These are phyloP conservation scores for Arthroderma sp. DNA, from an alignment of 2,329 filamentous ascomycete species.

Conservation along the genomic window DNA sequence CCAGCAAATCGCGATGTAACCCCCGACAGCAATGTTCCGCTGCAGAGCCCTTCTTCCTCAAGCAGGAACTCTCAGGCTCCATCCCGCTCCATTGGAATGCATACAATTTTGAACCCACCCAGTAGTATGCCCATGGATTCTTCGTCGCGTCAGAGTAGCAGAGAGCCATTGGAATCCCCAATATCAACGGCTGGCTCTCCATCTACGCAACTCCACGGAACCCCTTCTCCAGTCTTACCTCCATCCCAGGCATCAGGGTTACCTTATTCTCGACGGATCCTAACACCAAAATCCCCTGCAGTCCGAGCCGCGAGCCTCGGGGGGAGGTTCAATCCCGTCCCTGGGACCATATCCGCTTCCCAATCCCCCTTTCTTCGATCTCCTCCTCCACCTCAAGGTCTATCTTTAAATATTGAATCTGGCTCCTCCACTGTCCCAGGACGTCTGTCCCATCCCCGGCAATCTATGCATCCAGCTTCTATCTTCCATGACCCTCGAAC, in stretches of 20 bases:
- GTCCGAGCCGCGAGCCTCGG: constrained; percentile 19
- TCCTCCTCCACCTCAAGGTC: constrained; percentile 16
- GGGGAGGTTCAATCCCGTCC: constrained; percentile 14
- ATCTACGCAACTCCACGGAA: constrained; percentile 3
- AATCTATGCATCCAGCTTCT: neutral
- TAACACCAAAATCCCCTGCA: constrained; percentile 26
- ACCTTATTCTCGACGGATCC: constrained; percentile 16
- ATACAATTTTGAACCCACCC: constrained; percentile 28
- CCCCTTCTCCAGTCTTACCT: constrained; percentile 7
- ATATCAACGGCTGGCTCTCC: constrained; percentile 6
- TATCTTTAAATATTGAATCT: constrained; percentile 1
- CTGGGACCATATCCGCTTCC: constrained; percentile 20
- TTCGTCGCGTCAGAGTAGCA: constrained; percentile 9
- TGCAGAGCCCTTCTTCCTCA: neutral
- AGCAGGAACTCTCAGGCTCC: constrained; percentile 1
- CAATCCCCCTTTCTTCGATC: constrained; percentile 26
- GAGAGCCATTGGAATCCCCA: constrained; percentile 17
- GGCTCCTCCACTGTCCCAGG: constrained; percentile 1
- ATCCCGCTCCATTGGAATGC: constrained; percentile 17
- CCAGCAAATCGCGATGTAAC: no score
- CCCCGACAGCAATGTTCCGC: no score
- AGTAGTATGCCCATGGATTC: constrained; percentile 14
- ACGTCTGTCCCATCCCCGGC: constrained; percentile 5
- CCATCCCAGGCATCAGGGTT: constrained; percentile 6
- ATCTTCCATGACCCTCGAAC: constrained; percentile 2